Conservation (phyloP, 176 grass and related monocot species). For the Alopecurus myosuroides region DNA sequence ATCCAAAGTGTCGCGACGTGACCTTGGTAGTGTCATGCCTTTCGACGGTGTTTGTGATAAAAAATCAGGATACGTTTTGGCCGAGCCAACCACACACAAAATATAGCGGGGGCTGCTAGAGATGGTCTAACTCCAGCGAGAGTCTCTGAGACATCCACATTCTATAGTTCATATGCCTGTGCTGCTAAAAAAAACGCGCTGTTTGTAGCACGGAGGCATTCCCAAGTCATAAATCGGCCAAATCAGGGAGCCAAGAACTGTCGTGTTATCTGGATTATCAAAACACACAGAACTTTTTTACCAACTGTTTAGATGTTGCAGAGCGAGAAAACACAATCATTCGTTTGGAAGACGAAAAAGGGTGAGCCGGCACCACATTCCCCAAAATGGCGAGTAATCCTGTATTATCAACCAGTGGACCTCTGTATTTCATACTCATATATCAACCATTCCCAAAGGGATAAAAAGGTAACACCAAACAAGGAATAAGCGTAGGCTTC, state of each 20-base stretch:
- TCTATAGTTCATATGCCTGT: too few species aligned
- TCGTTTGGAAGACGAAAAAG: not conserved
- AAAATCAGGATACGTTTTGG: too few species aligned
- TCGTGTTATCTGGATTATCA: not conserved
- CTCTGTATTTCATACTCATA: not conserved
- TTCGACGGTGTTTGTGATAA: too few species aligned
- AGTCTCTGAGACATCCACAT: too few species aligned
- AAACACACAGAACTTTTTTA: not conserved
- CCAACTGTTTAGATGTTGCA: not conserved
- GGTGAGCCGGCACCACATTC: not conserved
- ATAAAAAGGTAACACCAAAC: not conserved
- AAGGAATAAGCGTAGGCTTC: not conserved
- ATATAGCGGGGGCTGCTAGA: too few species aligned
- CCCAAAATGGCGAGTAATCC: not conserved
- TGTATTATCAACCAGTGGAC: not conserved
- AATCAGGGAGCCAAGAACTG: not conserved
- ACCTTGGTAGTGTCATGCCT: too few species aligned
- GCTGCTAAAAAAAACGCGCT: too few species aligned
- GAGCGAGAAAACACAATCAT: not conserved
- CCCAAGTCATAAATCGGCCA: not conserved
- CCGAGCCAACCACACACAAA: too few species aligned
- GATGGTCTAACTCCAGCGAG: too few species aligned
- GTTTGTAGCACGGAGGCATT: not conserved
- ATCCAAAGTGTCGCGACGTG: too few species aligned
- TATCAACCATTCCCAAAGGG: not conserved